Percentiles rank a stretch among this genome's conserved stretches.
Conservation (phyloP, 257 asterid species). For the Scutellaria barbata region DNA sequence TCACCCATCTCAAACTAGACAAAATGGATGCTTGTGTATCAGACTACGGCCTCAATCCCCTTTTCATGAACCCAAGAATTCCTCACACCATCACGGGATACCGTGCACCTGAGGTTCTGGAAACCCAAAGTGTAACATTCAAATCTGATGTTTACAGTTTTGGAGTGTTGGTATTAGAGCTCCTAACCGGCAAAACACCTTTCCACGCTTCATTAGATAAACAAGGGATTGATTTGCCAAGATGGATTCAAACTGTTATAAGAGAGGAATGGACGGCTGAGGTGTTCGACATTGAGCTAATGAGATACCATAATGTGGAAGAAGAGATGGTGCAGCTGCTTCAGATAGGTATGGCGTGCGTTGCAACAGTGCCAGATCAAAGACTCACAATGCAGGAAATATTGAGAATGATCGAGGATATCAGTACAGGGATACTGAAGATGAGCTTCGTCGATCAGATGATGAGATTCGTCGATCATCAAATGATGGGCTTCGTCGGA, state of each 20-base stretch:
- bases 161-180: slow-evolving; percentile 80
- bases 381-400: slow-evolving; percentile 79
- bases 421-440: slow-evolving; percentile 75
- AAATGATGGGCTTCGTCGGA: too few relatives aligned
- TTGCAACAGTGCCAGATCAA: slow-evolving; percentile 77
- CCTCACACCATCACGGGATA: slow-evolving; percentile 87
- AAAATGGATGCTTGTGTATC: slow-evolving; percentile 65
- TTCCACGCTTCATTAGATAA: slow-evolving; percentile 91
- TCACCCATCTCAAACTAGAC: slow-evolving; percentile 78
- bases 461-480: too few relatives aligned
- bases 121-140: slow-evolving; percentile 73
- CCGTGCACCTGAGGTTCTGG: slow-evolving; percentile 93
- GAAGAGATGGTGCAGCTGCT: slow-evolving; percentile 99
- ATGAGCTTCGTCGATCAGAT: too few relatives aligned
- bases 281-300: slow-evolving; percentile 90
- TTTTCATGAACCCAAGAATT: slow-evolving; percentile 63
- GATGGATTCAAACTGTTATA: slow-evolving; percentile 97
- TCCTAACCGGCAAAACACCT: slow-evolving; percentile 91
- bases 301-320: slow-evolving; percentile 91
- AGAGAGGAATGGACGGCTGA: slow-evolving; percentile 99
- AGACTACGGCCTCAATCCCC: slow-evolving; percentile 80
- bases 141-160: slow-evolving; percentile 91
- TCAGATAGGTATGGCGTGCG: slow-evolving; percentile 96
- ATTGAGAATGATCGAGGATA: slow-evolving; percentile 82
- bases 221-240: slow-evolving; percentile 90